Base-by-base conservation (phyloP, 2,329 filamentous ascomycete genomes). In the Trichoderma citrinoviride region DNA sequence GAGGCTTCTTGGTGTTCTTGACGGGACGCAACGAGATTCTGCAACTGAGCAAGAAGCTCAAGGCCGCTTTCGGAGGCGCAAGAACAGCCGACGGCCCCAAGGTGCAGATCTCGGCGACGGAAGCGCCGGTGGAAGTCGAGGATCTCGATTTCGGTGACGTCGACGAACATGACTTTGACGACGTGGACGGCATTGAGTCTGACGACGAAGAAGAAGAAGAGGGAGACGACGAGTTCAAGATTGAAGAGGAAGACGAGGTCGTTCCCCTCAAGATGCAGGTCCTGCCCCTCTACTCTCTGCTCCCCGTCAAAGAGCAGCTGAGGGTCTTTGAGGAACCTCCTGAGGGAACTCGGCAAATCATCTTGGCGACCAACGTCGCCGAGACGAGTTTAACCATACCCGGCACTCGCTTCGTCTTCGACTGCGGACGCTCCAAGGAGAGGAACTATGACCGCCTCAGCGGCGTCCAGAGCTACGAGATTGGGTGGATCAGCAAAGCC, bases 371-470 rank as follows among this genome's bases (percentile, higher is more conserved):
- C 49, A 99, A 99, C 76, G 92, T 99, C 50, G 95, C 95, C 0
- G 95, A 99, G 77, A 99, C 95, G 0, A 96, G 91, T 85, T 83
- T 99, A 74, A 99, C 95, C 0, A 99, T 99, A 65, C 94, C 95
- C 0, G 93, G 93, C 1, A 93, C 96, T 67, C 87, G 92, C 66
- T 99, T 97, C 73, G 95, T 99, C 8, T 97, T 99, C 68, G 94
- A 98, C 76, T 93, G 91, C 69, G 95, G 95, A 40, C 85, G 96
- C 56, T 90, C 91, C 41, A 99, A 99, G 76, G 93, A 97, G 76
- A 90, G 94, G 68, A 90, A 89, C 65, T 98, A 95, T 72, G 91
- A 98, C 74, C 84, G 87, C n/a, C 80, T 86, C 12, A 97, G 91
- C 8, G 94, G 94, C 3, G 94, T 99, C 0, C 95, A 99, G 75